Conservation (phyloP, 179 eudicot species). For the Silene noctiflora region DNA sequence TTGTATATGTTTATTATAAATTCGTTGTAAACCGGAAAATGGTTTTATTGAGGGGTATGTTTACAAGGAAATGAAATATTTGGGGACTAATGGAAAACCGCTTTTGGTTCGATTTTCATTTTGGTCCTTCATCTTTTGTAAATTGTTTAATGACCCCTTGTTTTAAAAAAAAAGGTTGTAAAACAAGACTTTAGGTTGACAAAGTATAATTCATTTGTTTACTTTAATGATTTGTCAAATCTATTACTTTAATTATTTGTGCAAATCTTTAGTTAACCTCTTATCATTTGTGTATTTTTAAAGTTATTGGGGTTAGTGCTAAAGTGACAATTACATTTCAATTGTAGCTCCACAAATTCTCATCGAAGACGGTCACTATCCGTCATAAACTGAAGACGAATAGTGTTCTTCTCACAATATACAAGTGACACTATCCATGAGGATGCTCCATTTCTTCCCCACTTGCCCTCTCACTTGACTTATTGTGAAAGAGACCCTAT, state of each 20-base stretch:
- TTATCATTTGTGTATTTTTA: too few species aligned
- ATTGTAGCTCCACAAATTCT: too few species aligned
- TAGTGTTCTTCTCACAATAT: too few species aligned
- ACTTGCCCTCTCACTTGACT: too few species aligned
- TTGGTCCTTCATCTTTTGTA: slow-evolving; percentile 30
- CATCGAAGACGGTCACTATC: too few species aligned
- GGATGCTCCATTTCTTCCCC: too few species aligned
- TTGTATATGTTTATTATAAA: neutral
- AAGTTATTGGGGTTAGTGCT: too few species aligned
- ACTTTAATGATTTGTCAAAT: neutral
- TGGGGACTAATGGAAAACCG: slow-evolving; percentile 12
- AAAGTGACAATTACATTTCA: too few species aligned
- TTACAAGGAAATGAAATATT: neutral
- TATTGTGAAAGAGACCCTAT: too few species aligned
- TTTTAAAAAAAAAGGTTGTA: slow-evolving; percentile 16
- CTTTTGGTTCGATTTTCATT: slow-evolving; percentile 26
- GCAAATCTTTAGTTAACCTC: neutral
- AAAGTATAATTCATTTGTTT: neutral
- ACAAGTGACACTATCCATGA: too few species aligned
- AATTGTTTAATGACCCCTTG: slow-evolving; percentile 26
- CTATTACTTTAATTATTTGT: neutral
- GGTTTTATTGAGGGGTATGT: neutral
- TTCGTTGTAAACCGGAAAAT: neutral
- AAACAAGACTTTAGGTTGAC: slow-evolving; percentile 12
- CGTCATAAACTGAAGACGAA: too few species aligned